These are phyloP conservation scores for Physcomitrellopsis africana DNA, from an alignment of 225 moss, liverwort and hornwort genomes.

Conservation along the genomic window DNA sequence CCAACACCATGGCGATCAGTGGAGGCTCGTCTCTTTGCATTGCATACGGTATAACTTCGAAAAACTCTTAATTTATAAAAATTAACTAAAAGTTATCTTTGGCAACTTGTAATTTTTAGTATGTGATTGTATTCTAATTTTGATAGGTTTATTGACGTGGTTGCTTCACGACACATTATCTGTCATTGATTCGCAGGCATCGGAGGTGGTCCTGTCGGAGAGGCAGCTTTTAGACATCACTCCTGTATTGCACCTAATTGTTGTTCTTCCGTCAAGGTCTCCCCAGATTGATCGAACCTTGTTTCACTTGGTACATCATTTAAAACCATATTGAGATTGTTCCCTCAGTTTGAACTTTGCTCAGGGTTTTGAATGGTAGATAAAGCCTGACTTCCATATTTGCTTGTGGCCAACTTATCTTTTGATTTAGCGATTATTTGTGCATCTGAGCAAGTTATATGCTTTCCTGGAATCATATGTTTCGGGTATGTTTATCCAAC, in stretches of 20 bases:
- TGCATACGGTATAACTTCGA: conserved; percentile 67
- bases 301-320: conserved; percentile 68
- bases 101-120: neutral
- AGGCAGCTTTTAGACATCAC: conserved; percentile 80
- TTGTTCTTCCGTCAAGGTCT: conserved; percentile 75
- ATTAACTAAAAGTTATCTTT: neutral
- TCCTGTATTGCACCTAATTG: conserved; percentile 87
- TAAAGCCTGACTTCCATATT: neutral
- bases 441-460: conserved; percentile 1
- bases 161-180: conserved; percentile 13
- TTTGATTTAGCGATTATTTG: neutral
- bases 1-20: conserved; percentile 82
- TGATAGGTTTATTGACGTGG: neutral
- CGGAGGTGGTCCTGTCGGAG: conserved; percentile 80
- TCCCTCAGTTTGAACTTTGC: neutral
- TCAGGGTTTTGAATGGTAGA: neutral
- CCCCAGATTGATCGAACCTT: conserved; percentile 73
- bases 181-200: conserved; percentile 50
- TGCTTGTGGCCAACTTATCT: neutral
- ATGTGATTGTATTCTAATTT: neutral
- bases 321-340: conserved; percentile 15
- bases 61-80: conserved; percentile 3
- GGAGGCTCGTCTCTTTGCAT: conserved; percentile 85
- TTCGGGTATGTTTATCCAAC: neutral
- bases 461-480: neutral